Percentiles rank a stretch among this genome's conserved stretches.
Conservation (phyloP, 2,329 filamentous ascomycete species). For the Colletotrichum gigasporum region DNA sequence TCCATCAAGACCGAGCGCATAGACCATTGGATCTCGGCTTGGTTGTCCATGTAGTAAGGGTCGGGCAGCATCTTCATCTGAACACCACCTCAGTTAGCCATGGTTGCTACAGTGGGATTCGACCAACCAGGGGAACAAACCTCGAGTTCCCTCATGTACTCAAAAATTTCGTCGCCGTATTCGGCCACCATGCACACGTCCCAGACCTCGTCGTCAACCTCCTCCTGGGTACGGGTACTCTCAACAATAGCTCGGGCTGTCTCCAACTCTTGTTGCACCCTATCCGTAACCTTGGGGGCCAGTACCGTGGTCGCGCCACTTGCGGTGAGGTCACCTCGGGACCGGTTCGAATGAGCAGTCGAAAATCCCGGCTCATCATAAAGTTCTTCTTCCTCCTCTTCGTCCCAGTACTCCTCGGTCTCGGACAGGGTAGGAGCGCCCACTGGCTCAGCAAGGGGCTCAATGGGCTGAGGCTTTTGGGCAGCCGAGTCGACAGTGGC, state of each 20-base stretch:
- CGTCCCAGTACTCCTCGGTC: conserved; percentile 79
- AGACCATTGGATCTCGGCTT: conserved; percentile 98
- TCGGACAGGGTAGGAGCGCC: conserved; percentile 39
- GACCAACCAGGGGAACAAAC: conserved; percentile 56
- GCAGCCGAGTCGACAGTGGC: neutral
- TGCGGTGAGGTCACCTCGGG: conserved; percentile 72
- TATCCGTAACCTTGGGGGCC: conserved; percentile 76
- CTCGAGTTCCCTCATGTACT: conserved; percentile 91
- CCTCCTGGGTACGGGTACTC: conserved; percentile 71
- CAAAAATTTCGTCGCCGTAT: conserved; percentile 95
- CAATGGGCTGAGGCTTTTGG: neutral
- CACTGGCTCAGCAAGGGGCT: conserved; percentile 18
- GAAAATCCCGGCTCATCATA: conserved; percentile 77
- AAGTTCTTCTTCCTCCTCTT: conserved; percentile 72
- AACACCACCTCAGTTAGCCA: conserved; percentile 37
- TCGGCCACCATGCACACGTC: conserved; percentile 98
- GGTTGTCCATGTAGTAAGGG: conserved; percentile 94
- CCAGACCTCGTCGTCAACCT: conserved; percentile 88
- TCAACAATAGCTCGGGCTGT: conserved; percentile 73
- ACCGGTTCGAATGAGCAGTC: conserved; percentile 79
- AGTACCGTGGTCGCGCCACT: conserved; percentile 67
- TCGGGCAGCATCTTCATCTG: conserved; percentile 85
- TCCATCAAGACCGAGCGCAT: conserved; percentile 98
- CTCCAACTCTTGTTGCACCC: conserved; percentile 78
- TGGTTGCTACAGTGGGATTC: neutral